Percentiles rank a stretch among this genome's conserved stretches.
phyloP scores from a whole-genome alignment of 352 stramenopile species.

The Bremia lactucae region DNA sequence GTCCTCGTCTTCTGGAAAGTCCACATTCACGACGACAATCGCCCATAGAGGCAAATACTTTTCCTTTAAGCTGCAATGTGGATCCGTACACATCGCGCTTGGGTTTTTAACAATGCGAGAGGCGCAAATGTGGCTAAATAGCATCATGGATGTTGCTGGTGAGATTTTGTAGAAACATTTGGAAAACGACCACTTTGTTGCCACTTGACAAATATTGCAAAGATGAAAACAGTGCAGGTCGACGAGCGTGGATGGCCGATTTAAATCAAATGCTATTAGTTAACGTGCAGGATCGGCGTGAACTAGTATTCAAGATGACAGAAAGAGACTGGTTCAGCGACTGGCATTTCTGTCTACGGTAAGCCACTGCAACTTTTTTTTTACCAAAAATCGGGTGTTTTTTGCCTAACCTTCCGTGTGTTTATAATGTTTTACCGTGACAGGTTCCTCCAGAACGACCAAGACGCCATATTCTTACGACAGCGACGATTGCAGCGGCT shows the following conservation, averaged over 20 bases:
- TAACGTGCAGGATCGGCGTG: slow-evolving; percentile 31
- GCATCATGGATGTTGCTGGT: slow-evolving; percentile 55
- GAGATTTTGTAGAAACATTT: neutral
- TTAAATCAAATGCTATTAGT: slow-evolving; percentile 45
- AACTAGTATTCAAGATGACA: slow-evolving; percentile 44
- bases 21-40: slow-evolving; percentile 34
- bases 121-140: slow-evolving; percentile 42
- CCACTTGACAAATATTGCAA: no score
- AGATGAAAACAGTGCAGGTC: slow-evolving; percentile 64
- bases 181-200: neutral
- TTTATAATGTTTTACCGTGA: no score
- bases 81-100: slow-evolving; percentile 29
- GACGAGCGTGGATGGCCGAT: slow-evolving; percentile 55
- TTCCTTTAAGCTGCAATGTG: slow-evolving; percentile 46
- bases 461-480: slow-evolving; percentile 25
- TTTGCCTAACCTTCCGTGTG: no score
- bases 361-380: neutral
- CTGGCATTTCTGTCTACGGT: slow-evolving; percentile 69
- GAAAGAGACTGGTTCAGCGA: slow-evolving; percentile 73
- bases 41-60: slow-evolving; percentile 37
- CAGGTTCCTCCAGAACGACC: slow-evolving; percentile 29
- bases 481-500: slow-evolving; percentile 43
- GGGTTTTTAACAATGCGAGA: slow-evolving; percentile 39
- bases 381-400: neutral
- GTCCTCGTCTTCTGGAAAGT: slow-evolving; percentile 7